These are phyloP conservation scores for Diaporthe destruens DNA, from an alignment of 2,329 filamentous ascomycete species.

Conservation along the genomic window DNA sequence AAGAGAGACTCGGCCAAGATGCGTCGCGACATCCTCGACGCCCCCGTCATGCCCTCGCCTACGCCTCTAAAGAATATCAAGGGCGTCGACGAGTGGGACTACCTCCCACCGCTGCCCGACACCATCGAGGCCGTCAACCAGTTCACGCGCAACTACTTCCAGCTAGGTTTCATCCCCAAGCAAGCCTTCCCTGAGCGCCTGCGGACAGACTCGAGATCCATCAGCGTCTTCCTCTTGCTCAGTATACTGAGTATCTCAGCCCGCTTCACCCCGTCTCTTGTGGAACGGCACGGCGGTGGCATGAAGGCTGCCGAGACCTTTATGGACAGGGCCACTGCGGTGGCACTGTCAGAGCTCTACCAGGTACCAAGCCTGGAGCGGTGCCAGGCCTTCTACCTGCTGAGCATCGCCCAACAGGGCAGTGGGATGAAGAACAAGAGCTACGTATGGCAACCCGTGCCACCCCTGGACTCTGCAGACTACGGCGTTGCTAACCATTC, in stretches of 20 bases:
- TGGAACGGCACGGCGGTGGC: slow-evolving; percentile 62
- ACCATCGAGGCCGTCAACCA: slow-evolving; percentile 65
- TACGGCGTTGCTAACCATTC: slow-evolving; percentile 42
- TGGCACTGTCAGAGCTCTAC: slow-evolving; percentile 65
- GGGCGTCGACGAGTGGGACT: slow-evolving; percentile 60
- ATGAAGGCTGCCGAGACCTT: slow-evolving; percentile 66
- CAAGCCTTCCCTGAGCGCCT: slow-evolving; percentile 62
- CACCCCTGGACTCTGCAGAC: neutral
- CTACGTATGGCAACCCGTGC: slow-evolving; percentile 56
- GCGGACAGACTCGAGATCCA: slow-evolving; percentile 59
- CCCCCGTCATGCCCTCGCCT: slow-evolving; percentile 43
- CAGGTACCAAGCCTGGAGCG: slow-evolving; percentile 65
- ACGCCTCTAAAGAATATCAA: slow-evolving; percentile 45
- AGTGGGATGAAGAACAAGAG: slow-evolving; percentile 66
- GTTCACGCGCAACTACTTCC: slow-evolving; percentile 69
- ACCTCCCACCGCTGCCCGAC: slow-evolving; percentile 62
- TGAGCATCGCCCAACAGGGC: slow-evolving; percentile 71
- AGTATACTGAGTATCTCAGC: slow-evolving; percentile 69
- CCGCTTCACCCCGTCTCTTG: slow-evolving; percentile 63
- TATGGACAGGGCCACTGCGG: slow-evolving; percentile 61
- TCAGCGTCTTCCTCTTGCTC: slow-evolving; percentile 67
- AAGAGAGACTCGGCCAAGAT: slow-evolving; percentile 56
- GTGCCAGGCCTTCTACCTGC: slow-evolving; percentile 70
- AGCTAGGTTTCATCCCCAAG: slow-evolving; percentile 71
- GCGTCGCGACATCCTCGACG: slow-evolving; percentile 52